A percentile compares a stretch with the other conserved stretches of the same genome.
These are phyloP conservation scores for Spergularia bocconei DNA, from an alignment of 148 eudicot genomes.

Conservation along the genomic window DNA sequence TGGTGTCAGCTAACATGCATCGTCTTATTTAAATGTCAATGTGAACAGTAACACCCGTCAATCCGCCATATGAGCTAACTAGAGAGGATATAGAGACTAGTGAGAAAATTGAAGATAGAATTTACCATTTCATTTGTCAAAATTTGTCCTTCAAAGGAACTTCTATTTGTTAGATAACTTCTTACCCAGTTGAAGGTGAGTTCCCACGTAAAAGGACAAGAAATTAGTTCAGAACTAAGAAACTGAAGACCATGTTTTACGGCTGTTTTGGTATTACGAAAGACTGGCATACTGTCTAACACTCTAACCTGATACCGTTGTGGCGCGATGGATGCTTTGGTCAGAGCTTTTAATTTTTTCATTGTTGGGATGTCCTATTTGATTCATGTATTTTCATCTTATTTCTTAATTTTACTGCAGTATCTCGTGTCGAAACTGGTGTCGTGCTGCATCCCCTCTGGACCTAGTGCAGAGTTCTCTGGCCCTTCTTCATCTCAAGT, in stretches of 20 bases:
- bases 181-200: neutral
- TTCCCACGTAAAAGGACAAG: neutral
- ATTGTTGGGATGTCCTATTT: neutral
- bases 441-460: conserved; percentile 50
- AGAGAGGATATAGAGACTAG: neutral
- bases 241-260: neutral
- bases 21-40: no score
- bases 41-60: no score
- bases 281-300: neutral
- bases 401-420: conserved; percentile 32
- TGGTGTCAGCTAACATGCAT: no score
- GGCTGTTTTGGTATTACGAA: neutral
- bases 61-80: neutral
- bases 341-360: neutral
- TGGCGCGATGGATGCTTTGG: no score
- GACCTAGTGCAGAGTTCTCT: conserved; percentile 30
- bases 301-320: neutral
- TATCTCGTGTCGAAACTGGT: conserved; percentile 84
- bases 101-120: neutral
- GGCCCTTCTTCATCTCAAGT: conserved; percentile 53
- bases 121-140: neutral
- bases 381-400: neutral
- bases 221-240: neutral
- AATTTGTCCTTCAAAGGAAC: neutral
- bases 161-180: neutral